These are phyloP conservation scores for Monosporascus sp. DNA, from an alignment of 2,329 filamentous ascomycete genomes.

Conservation along the genomic window DNA sequence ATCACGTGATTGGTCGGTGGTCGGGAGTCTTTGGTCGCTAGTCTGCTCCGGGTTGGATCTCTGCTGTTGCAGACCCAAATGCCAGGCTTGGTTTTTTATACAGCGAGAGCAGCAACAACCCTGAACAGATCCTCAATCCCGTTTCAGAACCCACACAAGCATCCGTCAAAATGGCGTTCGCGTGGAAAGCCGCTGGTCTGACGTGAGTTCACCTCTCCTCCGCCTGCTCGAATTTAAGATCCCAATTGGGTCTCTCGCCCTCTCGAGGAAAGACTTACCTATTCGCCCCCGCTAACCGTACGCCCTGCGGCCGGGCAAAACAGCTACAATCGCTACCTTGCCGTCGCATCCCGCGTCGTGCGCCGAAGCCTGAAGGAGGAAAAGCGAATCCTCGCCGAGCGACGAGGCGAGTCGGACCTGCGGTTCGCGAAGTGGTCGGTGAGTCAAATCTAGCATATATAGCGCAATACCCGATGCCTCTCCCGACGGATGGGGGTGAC, in stretches of 20 bases:
- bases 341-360: constrained; percentile 88
- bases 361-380: constrained; percentile 97
- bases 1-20: background rate
- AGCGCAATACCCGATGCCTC: too few species aligned
- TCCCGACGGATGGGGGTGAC: too few species aligned
- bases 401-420: constrained; percentile 83
- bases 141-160: constrained; percentile 25
- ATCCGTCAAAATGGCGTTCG: constrained; percentile 79
- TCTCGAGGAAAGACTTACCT: constrained; percentile 5
- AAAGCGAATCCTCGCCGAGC: constrained; percentile 79
- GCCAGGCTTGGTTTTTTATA: background rate
- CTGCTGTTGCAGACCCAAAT: background rate
- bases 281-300: constrained; percentile 28
- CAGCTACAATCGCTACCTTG: constrained; percentile 99
- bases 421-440: constrained; percentile 95
- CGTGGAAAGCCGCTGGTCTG: constrained; percentile 97
- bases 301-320: constrained; percentile 18
- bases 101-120: constrained; percentile 27
- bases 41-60: background rate
- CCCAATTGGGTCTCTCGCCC: background rate
- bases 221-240: background rate
- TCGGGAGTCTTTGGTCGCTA: background rate
- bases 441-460: constrained; percentile 36
- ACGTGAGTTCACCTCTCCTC: constrained; percentile 60
- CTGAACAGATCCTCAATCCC: constrained; percentile 18